phyloP scores from a whole-genome alignment of 345 rosid species.

The Syzygium aromaticum region DNA sequence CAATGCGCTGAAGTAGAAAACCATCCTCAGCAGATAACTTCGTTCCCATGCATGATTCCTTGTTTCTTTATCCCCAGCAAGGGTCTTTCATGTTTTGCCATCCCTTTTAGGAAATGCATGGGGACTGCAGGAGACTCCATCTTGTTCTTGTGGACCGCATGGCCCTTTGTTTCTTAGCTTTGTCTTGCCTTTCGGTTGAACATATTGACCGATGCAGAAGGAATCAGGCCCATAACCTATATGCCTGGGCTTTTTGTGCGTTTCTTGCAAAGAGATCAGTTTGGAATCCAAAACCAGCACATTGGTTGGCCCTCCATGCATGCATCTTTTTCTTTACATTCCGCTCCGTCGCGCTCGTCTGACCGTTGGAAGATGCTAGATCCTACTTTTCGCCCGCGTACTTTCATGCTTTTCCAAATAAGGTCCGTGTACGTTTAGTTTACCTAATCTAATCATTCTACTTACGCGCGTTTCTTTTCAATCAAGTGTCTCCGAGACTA shows the following conservation, averaged over 20 bases:
- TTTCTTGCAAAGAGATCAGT: not conserved
- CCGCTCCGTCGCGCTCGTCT: not conserved
- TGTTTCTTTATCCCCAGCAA: not conserved
- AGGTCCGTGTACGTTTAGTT: not conserved
- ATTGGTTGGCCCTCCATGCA: not conserved
- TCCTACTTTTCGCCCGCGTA: not conserved
- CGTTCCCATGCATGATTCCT: not conserved
- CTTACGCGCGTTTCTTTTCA: not conserved
- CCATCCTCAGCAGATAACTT: not conserved
- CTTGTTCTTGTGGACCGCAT: not conserved
- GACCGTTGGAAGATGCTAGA: not conserved
- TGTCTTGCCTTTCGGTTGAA: not conserved
- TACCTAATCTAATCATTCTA: not conserved
- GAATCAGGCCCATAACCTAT: not conserved
- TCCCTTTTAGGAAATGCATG: not conserved
- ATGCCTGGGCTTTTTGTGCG: not conserved
- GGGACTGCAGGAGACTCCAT: not conserved
- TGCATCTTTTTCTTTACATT: not conserved
- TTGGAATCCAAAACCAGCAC: not conserved
- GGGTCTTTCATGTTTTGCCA: not conserved
- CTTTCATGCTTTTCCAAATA: not conserved
- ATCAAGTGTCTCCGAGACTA: not conserved
- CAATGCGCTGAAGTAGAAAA: not conserved
- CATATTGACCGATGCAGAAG: not conserved
- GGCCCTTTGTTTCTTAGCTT: not conserved